These are phyloP conservation scores for Pseudonitzschia delicatissima DNA, from an alignment of 108 stramenopile genomes.

Conservation along the genomic window DNA sequence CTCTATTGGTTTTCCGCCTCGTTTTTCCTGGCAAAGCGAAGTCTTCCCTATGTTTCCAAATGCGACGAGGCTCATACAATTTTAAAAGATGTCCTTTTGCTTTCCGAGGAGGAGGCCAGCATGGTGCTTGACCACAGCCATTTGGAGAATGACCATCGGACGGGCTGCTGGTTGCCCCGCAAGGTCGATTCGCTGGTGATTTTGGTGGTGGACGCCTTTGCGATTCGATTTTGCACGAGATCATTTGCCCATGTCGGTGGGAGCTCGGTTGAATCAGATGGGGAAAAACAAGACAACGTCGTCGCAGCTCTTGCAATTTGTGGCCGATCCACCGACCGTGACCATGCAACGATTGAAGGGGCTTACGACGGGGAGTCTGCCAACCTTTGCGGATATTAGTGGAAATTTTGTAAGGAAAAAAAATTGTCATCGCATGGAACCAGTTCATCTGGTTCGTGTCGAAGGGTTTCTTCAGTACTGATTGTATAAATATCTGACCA, in stretches of 20 bases:
- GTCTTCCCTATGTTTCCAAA: conserved; percentile 37
- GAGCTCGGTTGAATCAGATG: conserved; percentile 41
- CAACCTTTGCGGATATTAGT: conserved; percentile 95
- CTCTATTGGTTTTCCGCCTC: conserved; percentile 51
- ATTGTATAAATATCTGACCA: background rate
- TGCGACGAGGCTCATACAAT: conserved; percentile 51
- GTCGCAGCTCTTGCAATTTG: conserved; percentile 77
- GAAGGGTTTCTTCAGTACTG: background rate
- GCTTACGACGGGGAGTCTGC: conserved; percentile 93
- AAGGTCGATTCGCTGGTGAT: conserved; percentile 77
- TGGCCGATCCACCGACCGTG: conserved; percentile 98
- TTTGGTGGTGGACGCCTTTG: conserved; percentile 92
- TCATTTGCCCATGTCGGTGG: conserved; percentile 69
- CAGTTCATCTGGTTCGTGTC: background rate
- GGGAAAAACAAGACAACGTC: conserved; percentile 27
- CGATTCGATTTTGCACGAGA: conserved; percentile 92
- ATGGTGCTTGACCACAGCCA: background rate
- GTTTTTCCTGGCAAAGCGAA: conserved; percentile 56
- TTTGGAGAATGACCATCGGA: conserved; percentile 5
- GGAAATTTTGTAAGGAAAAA: conserved; percentile 26
- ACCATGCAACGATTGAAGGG: conserved; percentile 98
- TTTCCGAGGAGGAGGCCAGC: conserved; percentile 20
- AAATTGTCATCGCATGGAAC: background rate
- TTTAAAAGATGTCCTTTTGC: conserved; percentile 33
- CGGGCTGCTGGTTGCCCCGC: conserved; percentile 79